Percentiles rank a stretch among this genome's conserved stretches.
phyloP scores from a whole-genome alignment of 1,284 basidiomycete genomes.

The Singerocomus rubriflavus region DNA sequence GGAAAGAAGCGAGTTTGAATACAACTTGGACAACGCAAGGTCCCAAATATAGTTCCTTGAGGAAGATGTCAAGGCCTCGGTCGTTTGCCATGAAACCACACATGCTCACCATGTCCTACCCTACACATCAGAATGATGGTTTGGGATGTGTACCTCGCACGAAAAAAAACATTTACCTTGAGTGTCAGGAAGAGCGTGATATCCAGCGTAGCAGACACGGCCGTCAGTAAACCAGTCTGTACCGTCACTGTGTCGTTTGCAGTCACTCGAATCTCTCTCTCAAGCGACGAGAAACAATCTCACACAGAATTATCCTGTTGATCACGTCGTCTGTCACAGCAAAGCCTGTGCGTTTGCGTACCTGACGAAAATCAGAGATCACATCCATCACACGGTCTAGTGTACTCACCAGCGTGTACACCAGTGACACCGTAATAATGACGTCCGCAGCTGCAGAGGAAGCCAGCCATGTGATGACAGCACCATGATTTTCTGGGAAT shows the following conservation, averaged over 20 bases:
- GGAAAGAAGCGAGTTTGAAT: slow-evolving; percentile 55
- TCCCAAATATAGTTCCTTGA: slow-evolving; percentile 51
- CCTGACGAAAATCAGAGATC: slow-evolving; percentile 3
- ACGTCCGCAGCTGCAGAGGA: slow-evolving; percentile 44
- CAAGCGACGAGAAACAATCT: not conserved
- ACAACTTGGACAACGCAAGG: slow-evolving; percentile 51
- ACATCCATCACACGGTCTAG: not conserved
- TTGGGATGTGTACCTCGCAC: not conserved
- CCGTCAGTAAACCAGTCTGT: slow-evolving; percentile 22
- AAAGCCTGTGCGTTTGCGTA: slow-evolving; percentile 18
- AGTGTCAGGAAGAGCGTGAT: slow-evolving; percentile 9
- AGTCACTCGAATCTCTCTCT: not conserved
- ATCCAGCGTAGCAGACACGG: slow-evolving; percentile 15
- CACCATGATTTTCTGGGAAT: slow-evolving; percentile 26
- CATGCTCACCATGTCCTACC: not conserved
- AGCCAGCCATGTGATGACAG: slow-evolving; percentile 48
- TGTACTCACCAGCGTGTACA: slow-evolving; percentile 40
- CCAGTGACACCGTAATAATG: slow-evolving; percentile 44
- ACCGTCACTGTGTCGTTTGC: slow-evolving; percentile 11
- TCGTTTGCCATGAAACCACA: not conserved
- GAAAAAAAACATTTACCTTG: slow-evolving; percentile 4
- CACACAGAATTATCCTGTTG: slow-evolving; percentile 19
- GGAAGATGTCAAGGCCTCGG: not conserved
- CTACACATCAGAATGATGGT: not conserved
- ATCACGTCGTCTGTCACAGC: slow-evolving; percentile 13